Evolutionary conservation across 2,329 filamentous ascomycete species (phyloP).

Genomic region (Ceratocystis papillata): DNA sequence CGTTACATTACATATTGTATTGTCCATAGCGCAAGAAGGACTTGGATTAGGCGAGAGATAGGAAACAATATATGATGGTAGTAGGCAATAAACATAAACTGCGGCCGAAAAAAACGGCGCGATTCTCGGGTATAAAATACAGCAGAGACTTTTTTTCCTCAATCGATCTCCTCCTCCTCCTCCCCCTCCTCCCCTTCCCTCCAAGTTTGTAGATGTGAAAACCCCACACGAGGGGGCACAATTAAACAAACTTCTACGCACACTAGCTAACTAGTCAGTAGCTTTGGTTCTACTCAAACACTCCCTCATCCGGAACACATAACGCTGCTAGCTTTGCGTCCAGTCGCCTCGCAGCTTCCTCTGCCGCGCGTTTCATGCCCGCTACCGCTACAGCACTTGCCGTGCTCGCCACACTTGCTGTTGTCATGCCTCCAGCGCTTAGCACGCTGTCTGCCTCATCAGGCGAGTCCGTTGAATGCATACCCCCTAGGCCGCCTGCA

Average conservation of each 20-base stretch:
- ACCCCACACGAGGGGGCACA: too few species aligned
- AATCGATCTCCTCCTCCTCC: neutral
- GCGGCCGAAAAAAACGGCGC: neutral
- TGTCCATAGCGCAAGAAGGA: neutral
- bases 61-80: neutral
- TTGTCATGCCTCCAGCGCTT: slow-evolving; percentile 39
- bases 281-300: slow-evolving; percentile 29
- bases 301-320: slow-evolving; percentile 43
- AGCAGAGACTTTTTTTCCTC: neutral
- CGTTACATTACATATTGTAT: neutral
- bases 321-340: slow-evolving; percentile 49
- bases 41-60: neutral
- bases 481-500: slow-evolving; percentile 26
- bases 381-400: slow-evolving; percentile 39
- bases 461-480: slow-evolving; percentile 30
- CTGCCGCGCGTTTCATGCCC: slow-evolving; percentile 45
- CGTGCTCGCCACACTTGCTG: slow-evolving; percentile 34
- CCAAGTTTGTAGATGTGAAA: too few species aligned
- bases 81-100: slow-evolving; percentile 7
- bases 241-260: too few species aligned
- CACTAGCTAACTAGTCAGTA: too few species aligned
- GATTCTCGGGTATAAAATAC: slow-evolving; percentile 16
- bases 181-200: too few species aligned
- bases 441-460: slow-evolving; percentile 40
- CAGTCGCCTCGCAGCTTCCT: slow-evolving; percentile 49